Percentiles rank a stretch among this genome's conserved stretches.
Conservation (phyloP, 1,284 basidiomycete genomes). For the Boletus austroedulis region DNA sequence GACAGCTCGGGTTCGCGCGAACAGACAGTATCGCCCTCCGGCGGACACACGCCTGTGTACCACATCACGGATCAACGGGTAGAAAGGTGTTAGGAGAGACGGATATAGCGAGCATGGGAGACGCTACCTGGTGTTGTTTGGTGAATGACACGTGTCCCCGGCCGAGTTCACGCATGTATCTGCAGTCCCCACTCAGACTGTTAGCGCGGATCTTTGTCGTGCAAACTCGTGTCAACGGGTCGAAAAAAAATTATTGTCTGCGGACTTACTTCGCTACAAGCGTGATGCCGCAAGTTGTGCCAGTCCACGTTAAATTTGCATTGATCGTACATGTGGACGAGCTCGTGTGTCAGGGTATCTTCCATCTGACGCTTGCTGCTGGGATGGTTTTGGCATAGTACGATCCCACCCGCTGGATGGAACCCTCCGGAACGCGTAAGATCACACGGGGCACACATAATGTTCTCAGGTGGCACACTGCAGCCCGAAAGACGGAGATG, state of each 20-base stretch:
- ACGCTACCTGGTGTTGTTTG: constrained; percentile 85
- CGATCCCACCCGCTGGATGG: constrained; percentile 69
- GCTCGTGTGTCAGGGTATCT: constrained; percentile 89
- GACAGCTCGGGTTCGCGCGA: constrained; percentile 77
- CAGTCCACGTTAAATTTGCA: constrained; percentile 93
- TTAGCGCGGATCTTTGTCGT: constrained; percentile 83
- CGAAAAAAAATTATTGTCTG: not conserved
- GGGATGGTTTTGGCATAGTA: constrained; percentile 83
- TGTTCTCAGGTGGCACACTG: constrained; percentile 61
- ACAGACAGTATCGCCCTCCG: constrained; percentile 85
- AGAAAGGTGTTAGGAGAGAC: constrained; percentile 8
- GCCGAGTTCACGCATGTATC: constrained; percentile 76
- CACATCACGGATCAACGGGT: constrained; percentile 1
- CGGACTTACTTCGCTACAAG: constrained; percentile 84
- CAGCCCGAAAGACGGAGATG: constrained; percentile 76
- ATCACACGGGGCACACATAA: constrained; percentile 84
- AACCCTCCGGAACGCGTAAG: constrained; percentile 78
- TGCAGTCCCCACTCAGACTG: constrained; percentile 90
- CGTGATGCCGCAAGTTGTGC: constrained; percentile 88
- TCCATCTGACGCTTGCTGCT: constrained; percentile 86
- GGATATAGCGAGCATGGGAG: constrained; percentile 11
- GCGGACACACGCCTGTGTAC: constrained; percentile 77
- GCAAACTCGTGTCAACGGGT: constrained; percentile 1
- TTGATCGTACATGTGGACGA: constrained; percentile 96
- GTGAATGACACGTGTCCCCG: constrained; percentile 77